Evolutionary conservation across 106 monocot genomes (phyloP), one percentile per base, ranked within the genome.

Genomic region (Cymbidium sinense): DNA sequence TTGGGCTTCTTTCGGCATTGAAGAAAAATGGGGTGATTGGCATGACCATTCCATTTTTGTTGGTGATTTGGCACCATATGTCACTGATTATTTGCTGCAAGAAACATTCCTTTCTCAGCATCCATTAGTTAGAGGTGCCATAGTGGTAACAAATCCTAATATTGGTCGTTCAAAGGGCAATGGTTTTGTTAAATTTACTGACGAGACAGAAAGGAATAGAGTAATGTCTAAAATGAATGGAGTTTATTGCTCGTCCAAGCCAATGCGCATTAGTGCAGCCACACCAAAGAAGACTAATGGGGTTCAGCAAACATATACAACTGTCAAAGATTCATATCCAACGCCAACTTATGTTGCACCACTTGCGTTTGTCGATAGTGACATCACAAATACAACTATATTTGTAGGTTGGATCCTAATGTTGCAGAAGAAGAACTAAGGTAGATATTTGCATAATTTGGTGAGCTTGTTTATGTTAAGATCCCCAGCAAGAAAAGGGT

Each of bases 121-220:
- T 82, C 88, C 89, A 36, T 94, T 91, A 34, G 96, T 96, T 43
- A 84, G 93, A 79, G 96, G 96, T 51, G 96, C 96, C 18, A 96
- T 91, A 77, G 96, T 96, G 77, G 96, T 96, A 50, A 96, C 91
- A 17, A 94, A 96, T 86, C 89, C 89, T 34, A 90, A 27, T 77
- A 96, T 94, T 19, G 96, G 96, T 30, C 84, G 93, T n/a, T 94
- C 94, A 34, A 96, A 94, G 81, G 96, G 96, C 47, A 94, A 96
- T 87, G 96, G 96, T 21, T 96, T 96, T n/a, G n/a, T n/a, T n/a
- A n/a, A n/a, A n/a, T n/a, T n/a, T n/a, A n/a, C n/a, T n/a, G n/a
- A n/a, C n/a, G n/a, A n/a, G n/a, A n/a, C n/a, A n/a, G n/a, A n/a
- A n/a, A n/a, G n/a, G n/a, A n/a, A n/a, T n/a, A n/a, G n/a, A n/a